Evolutionary conservation across 345 rosid species (phyloP).

Genomic region (Garcia nutans): DNA sequence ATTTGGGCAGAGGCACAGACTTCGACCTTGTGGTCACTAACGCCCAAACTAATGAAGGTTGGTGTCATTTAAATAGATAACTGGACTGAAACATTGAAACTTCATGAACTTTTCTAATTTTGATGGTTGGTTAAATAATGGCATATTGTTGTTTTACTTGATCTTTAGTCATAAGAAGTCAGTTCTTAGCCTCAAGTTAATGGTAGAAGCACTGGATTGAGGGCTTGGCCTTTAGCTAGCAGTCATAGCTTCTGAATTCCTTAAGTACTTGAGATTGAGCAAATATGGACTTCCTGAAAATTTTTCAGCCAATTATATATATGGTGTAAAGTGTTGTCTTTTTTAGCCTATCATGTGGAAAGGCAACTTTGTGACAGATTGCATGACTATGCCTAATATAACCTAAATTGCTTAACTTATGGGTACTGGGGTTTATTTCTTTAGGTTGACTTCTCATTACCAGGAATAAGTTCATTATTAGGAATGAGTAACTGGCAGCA

Average conservation of each 20-base stretch:
- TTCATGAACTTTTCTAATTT: not conserved
- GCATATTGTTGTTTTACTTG: not conserved
- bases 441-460: not conserved
- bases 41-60: slow-evolving; percentile 99
- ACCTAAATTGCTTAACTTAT: not conserved
- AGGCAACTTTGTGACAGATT: not conserved
- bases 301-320: not conserved
- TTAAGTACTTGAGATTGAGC: not conserved
- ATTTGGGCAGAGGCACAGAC: slow-evolving; percentile 97
- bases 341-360: not conserved
- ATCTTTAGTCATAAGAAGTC: not conserved
- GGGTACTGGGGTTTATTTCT: not conserved
- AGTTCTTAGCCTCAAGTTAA: not conserved
- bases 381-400: not conserved
- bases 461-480: not conserved
- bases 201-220: not conserved
- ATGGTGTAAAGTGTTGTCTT: not conserved
- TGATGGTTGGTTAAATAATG: not conserved
- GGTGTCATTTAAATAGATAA: slow-evolving; percentile 39
- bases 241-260: not conserved
- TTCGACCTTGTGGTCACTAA: slow-evolving; percentile 96
- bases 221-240: slow-evolving; percentile 1
- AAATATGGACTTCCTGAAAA: not conserved
- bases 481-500: not conserved
- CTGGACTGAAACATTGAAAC: not conserved